Conservation (phyloP, 495 filamentous ascomycete genomes). For the Xylaria castorea region DNA sequence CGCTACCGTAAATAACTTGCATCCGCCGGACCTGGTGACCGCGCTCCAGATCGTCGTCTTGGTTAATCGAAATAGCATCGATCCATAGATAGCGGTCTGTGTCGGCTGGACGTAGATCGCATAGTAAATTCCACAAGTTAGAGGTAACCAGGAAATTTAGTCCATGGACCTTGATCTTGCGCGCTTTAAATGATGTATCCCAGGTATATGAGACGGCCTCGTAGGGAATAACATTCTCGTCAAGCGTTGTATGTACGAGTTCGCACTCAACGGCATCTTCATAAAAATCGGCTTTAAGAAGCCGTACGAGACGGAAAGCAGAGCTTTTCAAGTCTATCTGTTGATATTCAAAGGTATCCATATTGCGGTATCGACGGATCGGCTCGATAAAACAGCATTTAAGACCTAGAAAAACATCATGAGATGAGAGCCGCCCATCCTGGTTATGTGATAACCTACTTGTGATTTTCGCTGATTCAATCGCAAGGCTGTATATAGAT, state of each 20-base stretch:
- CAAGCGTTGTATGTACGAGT: slow-evolving; percentile 25
- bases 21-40: slow-evolving; percentile 35
- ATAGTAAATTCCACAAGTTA: slow-evolving; percentile 28
- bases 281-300: slow-evolving; percentile 1
- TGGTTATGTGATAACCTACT: not conserved
- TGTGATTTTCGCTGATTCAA: not conserved
- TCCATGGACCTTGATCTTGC: slow-evolving; percentile 20
- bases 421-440: not conserved
- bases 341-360: slow-evolving; percentile 14
- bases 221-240: slow-evolving; percentile 21
- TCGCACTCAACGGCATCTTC: slow-evolving; percentile 26
- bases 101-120: slow-evolving; percentile 22
- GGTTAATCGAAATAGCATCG: slow-evolving; percentile 27
- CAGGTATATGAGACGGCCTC: slow-evolving; percentile 29
- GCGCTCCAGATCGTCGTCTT: slow-evolving; percentile 28
- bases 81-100: slow-evolving; percentile 33
- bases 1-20: slow-evolving; percentile 29
- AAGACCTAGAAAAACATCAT: not conserved
- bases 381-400: not conserved
- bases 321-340: slow-evolving; percentile 11
- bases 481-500: not conserved
- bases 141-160: slow-evolving; percentile 20
- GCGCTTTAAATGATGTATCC: slow-evolving; percentile 10
- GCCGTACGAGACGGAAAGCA: slow-evolving; percentile 32
- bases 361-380: not conserved